Evolutionary conservation across 495 filamentous ascomycete species (phyloP), one percentile per base, ranked within the genome.

Genomic region (Pyronema omphalodes): DNA sequence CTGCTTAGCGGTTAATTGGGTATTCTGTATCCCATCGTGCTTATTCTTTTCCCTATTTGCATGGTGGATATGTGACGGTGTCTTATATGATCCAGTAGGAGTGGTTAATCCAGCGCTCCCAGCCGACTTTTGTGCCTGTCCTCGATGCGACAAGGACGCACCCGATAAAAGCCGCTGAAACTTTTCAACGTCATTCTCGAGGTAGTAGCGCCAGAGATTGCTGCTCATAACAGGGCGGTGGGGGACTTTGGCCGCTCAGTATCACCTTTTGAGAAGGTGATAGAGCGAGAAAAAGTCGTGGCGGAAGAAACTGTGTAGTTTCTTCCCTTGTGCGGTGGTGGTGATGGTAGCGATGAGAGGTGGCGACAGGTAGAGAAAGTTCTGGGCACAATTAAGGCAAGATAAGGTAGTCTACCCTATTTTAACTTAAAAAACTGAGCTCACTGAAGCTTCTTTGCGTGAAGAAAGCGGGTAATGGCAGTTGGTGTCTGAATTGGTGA

Each of bases 141-240:
- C 70, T 71, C 59, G 66, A 66, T 65, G 67, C 53, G 60, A 67
- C 63, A 66, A 73, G 69, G 59, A 72, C 70, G 68, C 58, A 70
- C 66, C 71, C 60, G 79, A 78, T 71, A 96, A 76, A 60, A 88
- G 74, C 68, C 80, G 80, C 71, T 81, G 79, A 73, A 98, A 96
- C 64, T 70, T 79, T 62, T 89, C 86, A 74, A 89, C 83, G 73
- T 98, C 86, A 80, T 94, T 84, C 76, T 93, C 82, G 70, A 89
- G 81, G 67, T 87, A 98, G 68, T 76, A 86, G 72, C 86, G 84
- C 89, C 91, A 95, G 66, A 98, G 79, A 73, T 84, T 79, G 71
- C 83, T 82, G 77, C 84, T 94, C 93, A 96, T 98, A 80, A 81
- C 83, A 75, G 71, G 66, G 33, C 45, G 44, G 41, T 57, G 56